These are phyloP conservation scores for Zygosaccharomyces sapae DNA, from an alignment of 1,139 yeast genomes.

Conservation along the genomic window DNA sequence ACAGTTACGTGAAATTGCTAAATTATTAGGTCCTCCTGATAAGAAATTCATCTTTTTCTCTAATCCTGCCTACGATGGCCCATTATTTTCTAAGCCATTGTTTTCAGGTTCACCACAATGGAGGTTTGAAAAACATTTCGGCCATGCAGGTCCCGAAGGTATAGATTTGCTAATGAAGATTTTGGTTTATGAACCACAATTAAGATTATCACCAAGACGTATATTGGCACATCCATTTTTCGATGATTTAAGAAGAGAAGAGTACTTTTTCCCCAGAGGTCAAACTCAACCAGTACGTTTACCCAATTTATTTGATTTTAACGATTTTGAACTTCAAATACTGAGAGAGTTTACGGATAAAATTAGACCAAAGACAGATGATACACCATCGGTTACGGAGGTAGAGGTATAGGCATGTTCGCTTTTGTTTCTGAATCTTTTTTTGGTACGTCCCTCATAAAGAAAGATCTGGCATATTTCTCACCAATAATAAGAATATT, in stretches of 20 bases:
- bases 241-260: conserved; percentile 56
- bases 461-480: conserved; percentile 4
- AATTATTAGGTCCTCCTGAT: conserved; percentile 68
- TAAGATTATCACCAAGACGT: conserved; percentile 60
- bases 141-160: conserved; percentile 66
- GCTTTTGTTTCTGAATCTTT: background rate
- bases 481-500: conserved; percentile 5
- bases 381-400: conserved; percentile 4
- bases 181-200: conserved; percentile 68
- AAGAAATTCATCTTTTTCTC: conserved; percentile 68
- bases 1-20: conserved; percentile 73
- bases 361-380: conserved; percentile 26
- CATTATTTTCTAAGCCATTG: conserved; percentile 63
- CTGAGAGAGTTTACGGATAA: conserved; percentile 37
- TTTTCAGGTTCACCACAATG: conserved; percentile 57
- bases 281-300: conserved; percentile 37
- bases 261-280: conserved; percentile 57
- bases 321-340: conserved; percentile 40
- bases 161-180: conserved; percentile 65
- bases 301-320: conserved; percentile 42
- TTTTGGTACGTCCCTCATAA: background rate
- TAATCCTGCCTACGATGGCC: conserved; percentile 71
- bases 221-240: conserved; percentile 71
- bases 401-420: background rate
- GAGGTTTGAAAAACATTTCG: conserved; percentile 65